A percentile compares a stretch with the other conserved stretches of the same genome.
Evolutionary conservation across 352 stramenopile genomes (phyloP).

Genomic region (Ochromonadaceae sp.): DNA sequence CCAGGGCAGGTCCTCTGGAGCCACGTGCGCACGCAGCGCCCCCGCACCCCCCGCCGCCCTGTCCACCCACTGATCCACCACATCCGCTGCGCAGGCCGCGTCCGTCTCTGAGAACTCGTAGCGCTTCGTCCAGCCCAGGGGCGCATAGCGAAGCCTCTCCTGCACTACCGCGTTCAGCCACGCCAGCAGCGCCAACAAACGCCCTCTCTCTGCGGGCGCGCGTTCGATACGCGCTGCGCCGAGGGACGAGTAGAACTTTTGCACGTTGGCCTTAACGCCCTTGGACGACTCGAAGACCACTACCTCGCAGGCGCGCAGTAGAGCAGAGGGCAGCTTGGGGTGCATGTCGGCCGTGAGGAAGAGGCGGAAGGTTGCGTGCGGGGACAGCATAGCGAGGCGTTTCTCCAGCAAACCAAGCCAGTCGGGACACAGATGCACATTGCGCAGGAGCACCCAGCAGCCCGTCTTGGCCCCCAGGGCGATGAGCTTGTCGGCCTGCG

Average conservation of each 20-base stretch:
- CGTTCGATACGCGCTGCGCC: conserved; percentile 71
- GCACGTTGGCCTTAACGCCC: conserved; percentile 90
- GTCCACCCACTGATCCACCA: conserved; percentile 92
- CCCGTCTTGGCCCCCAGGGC: conserved; percentile 82
- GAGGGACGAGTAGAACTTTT: conserved; percentile 82
- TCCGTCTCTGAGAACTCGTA: conserved; percentile 99
- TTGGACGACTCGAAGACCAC: conserved; percentile 94
- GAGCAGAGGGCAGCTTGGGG: conserved; percentile 76
- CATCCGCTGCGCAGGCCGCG: conserved; percentile 84
- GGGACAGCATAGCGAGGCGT: conserved; percentile 66
- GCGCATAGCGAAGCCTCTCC: conserved; percentile 91
- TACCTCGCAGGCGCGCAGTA: conserved; percentile 88
- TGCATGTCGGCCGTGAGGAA: conserved; percentile 98
- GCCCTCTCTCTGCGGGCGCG: conserved; percentile 56
- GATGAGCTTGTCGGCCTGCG: conserved; percentile 80
- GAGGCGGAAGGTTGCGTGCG: conserved; percentile 48
- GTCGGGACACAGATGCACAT: conserved; percentile 93
- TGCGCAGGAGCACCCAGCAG: conserved; percentile 95
- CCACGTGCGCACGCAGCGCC: conserved; percentile 59
- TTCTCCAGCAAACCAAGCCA: conserved; percentile 96
- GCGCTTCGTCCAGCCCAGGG: conserved; percentile 89
- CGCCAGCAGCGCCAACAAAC: conserved; percentile 88
- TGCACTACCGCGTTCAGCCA: conserved; percentile 97
- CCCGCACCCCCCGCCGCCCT: conserved; percentile 48
- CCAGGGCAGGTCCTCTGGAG: conserved; percentile 95